These are phyloP conservation scores for Acacia pycnantha DNA, from an alignment of 331 rosid genomes.

Conservation along the genomic window DNA sequence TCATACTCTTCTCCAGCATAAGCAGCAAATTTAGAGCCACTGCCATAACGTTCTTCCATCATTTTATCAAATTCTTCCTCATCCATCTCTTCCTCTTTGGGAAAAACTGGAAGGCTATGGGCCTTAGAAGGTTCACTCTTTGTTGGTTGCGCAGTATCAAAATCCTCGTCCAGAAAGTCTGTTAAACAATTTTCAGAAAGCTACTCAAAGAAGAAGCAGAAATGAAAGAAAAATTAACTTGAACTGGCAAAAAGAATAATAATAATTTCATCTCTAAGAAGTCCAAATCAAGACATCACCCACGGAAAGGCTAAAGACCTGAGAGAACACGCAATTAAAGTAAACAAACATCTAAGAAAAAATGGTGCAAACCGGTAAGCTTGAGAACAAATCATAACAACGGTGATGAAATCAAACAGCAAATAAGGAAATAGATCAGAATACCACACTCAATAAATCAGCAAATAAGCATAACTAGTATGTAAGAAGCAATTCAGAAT, in stretches of 20 bases:
- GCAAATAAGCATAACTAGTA: background rate
- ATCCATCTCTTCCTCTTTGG: slow-evolving; percentile 77
- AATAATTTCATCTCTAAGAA: background rate
- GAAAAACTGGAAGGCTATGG: slow-evolving; percentile 43
- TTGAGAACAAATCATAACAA: background rate
- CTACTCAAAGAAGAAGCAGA: background rate
- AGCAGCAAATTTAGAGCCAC: slow-evolving; percentile 35
- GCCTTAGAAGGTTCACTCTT: slow-evolving; percentile 44
- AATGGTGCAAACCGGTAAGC: background rate
- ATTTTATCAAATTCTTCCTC: slow-evolving; percentile 81
- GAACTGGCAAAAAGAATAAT: background rate
- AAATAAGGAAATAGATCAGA: background rate
- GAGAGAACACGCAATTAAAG: background rate
- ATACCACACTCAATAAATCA: background rate
- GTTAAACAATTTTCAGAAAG: slow-evolving; percentile 7
- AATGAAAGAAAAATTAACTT: background rate
- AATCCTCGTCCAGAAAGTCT: slow-evolving; percentile 67
- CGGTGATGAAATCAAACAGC: background rate
- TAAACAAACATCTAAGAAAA: background rate
- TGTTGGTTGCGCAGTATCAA: slow-evolving; percentile 33
- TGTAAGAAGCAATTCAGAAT: background rate
- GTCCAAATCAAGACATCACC: background rate
- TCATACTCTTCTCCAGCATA: slow-evolving; percentile 69
- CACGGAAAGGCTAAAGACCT: background rate
- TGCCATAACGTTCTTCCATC: slow-evolving; percentile 66